phyloP scores from a whole-genome alignment of 2,329 filamentous ascomycete genomes.

The Juglanconis juglandina region DNA sequence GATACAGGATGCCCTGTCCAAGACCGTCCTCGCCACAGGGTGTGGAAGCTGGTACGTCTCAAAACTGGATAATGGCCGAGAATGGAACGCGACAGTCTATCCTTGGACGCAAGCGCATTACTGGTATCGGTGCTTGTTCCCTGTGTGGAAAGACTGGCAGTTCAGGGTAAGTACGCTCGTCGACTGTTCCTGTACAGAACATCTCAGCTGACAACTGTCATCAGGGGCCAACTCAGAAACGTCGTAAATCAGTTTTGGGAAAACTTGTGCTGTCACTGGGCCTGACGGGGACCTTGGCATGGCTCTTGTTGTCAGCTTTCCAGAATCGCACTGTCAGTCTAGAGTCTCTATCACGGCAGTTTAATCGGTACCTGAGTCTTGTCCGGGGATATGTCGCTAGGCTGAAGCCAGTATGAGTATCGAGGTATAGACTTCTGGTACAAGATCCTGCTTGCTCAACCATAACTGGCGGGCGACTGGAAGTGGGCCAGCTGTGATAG shows the following conservation, averaged over 20 bases:
- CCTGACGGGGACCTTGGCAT: background rate
- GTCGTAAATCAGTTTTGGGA: background rate
- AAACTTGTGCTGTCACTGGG: background rate
- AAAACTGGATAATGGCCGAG: slow-evolving; percentile 21
- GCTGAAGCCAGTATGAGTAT: too few species aligned
- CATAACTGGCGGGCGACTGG: too few species aligned
- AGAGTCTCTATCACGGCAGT: background rate
- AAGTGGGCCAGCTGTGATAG: too few species aligned
- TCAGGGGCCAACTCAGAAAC: background rate
- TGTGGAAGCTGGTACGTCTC: slow-evolving; percentile 37
- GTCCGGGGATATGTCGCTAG: background rate
- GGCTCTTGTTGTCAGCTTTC: background rate
- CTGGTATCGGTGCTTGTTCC: slow-evolving; percentile 36
- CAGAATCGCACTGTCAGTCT: background rate
- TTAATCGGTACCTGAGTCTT: background rate
- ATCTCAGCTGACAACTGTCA: background rate
- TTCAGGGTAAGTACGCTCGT: slow-evolving; percentile 28
- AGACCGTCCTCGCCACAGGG: slow-evolving; percentile 32
- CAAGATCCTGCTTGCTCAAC: too few species aligned
- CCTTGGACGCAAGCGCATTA: slow-evolving; percentile 33
- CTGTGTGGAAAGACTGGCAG: slow-evolving; percentile 29
- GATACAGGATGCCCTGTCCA: slow-evolving; percentile 30
- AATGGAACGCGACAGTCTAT: slow-evolving; percentile 35
- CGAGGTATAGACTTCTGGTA: too few species aligned
- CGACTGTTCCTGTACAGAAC: background rate